Evolutionary conservation across 306 rosid species (phyloP).

Genomic region (Cucumis sativus): Cucumber_9930_V3 NC_026655.2:3542001-3542500

Average conservation of each 20-base stretch:
- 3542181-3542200: constrained; percentile 58
- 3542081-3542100: constrained; percentile 55
- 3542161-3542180: constrained; percentile 29
- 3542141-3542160: constrained; percentile 45
- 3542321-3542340: constrained; percentile 69
- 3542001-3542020: neutral
- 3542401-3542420: constrained; percentile 61
- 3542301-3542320: constrained; percentile 71
- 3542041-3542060: constrained; percentile 37
- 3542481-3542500: constrained; percentile 63
- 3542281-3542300: constrained; percentile 49
- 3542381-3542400: constrained; percentile 55
- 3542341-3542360: constrained; percentile 41
- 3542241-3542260: constrained; percentile 37
- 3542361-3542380: constrained; percentile 44
- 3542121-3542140: constrained; percentile 61
- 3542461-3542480: constrained; percentile 61
- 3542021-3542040: constrained; percentile 21
- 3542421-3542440: constrained; percentile 62
- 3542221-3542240: constrained; percentile 56
- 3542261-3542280: constrained; percentile 41
- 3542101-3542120: constrained; percentile 52
- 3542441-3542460: constrained; percentile 54
- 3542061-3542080: constrained; percentile 48
- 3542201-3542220: constrained; percentile 56